Base-by-base conservation (phyloP, 257 asterid species). In the Plantago major region DNA sequence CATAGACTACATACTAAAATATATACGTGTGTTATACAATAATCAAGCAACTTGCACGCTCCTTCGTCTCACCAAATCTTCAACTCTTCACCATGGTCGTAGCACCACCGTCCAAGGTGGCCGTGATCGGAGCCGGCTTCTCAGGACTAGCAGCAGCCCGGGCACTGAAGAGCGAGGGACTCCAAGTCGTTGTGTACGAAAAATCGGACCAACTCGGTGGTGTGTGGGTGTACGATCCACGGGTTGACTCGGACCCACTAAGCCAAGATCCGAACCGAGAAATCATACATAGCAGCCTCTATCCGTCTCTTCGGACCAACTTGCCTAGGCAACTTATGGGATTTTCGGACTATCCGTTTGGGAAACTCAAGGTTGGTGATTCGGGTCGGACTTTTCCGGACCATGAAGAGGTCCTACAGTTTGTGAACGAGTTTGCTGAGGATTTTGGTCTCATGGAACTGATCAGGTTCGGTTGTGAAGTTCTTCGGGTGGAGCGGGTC, bases 281-380 rank as follows among this genome's bases (percentile, higher is more conserved):
- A 22, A 76, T 80, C 3, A 73, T 85, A 0, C 87, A 82, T 16
- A 38, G 85, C 70, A 85, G 94, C 46, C 46, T 78, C 0, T 80
- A 85, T 60, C 62, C 11, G 0, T 85, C 94, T 0, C 85, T 82
- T 3, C 26, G 78, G 15, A 66, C 87, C 12, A 85, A 85, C 53
- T 67, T 80, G 2, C 94, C 94, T 0, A 67, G 79, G 50, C 82
- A 71, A 0, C 71, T 84, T 18, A 74, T 84, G 87, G 78, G 83
- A 0, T 82, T 82, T 38, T 60, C 65, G 46, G 84, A 82, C 60
- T 78, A 78, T 42, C 87, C 89, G 0, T 82, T 80, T 49, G 44
- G 53, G 11, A 47, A 52, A 0, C 11, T 48, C 6, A 33, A 33
- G 40, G 40, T 33, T 33, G 56, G 75, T 0, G 74, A 74, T n/a